Percentiles rank a stretch among this genome's conserved stretches.
Evolutionary conservation across 345 rosid species (phyloP).

Genomic region (Euphorbia tirucalli): DNA sequence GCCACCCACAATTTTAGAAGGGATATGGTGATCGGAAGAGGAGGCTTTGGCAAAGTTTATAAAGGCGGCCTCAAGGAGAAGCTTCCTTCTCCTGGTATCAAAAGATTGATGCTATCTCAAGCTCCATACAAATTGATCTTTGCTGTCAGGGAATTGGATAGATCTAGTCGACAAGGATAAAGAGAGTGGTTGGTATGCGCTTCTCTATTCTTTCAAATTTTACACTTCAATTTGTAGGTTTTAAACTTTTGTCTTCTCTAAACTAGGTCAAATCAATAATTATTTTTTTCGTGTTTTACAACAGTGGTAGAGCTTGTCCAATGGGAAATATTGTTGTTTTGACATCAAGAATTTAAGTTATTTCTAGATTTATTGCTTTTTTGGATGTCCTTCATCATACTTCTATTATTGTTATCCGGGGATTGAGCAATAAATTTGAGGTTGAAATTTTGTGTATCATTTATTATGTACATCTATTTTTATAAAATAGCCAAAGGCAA

Average conservation of each 20-base stretch:
- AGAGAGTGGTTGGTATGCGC: constrained; percentile 12
- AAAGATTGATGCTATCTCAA: background rate
- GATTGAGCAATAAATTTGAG: no score
- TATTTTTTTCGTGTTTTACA: background rate
- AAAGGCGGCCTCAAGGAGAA: constrained; percentile 22
- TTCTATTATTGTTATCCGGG: no score
- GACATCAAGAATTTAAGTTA: background rate
- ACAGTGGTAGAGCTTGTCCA: background rate
- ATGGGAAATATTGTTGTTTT: background rate
- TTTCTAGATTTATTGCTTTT: no score
- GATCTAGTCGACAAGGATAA: constrained; percentile 9
- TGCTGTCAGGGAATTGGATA: constrained; percentile 12
- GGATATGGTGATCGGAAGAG: constrained; percentile 12
- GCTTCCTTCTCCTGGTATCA: background rate
- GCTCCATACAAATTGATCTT: background rate
- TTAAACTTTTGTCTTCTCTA: background rate
- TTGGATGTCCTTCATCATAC: no score
- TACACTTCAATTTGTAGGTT: background rate
- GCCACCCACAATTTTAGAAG: constrained; percentile 17
- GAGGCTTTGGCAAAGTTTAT: constrained; percentile 21
- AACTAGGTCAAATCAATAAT: background rate
- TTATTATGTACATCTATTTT: no score
- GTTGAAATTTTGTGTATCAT: no score
- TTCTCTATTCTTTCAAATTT: background rate
- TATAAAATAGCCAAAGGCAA: no score